Evolutionary conservation across 352 stramenopile genomes (phyloP), one percentile per base, ranked within the genome.

Genomic region (Phytophthora podocarpi): DNA sequence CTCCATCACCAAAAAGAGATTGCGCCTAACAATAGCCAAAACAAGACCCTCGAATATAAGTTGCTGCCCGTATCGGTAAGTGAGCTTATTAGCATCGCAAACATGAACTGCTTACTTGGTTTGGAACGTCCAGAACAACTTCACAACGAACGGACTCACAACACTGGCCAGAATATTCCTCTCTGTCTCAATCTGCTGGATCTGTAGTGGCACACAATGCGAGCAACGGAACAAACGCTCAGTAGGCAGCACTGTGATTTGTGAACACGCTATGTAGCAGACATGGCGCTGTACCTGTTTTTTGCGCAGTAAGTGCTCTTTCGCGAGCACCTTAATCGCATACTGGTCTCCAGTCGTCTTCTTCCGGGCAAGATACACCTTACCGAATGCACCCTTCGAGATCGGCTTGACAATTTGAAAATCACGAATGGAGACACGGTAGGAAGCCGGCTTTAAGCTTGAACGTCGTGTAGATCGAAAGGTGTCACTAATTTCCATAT

Each of bases 361-460:
- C 63, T 96, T 96, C 18, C 75, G 52, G 5, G 89, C 87, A 20
- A 97, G 62, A 47, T 96, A 97, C 12, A 97, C 90, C 52, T 93
- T 90, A 4, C 90, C 90, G 35, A 96, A 97, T 1, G 90, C 90
- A 2, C 90, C 90, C 67, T 95, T 95, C 1, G 85, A 95, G 35
- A 97, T 96, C 1, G 87, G 82, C 28, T 97, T 97, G 27, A 96
- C 64, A 36, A 97, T 95, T 32, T 95, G 74, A 37, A 97, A 97
- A 70, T 97, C 90, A 28, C 70, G 70, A 48, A 93, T 89, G 13
- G 84, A 83, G 2, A 91, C 82, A 16, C 80, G 78, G 46, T 73
- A 93, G 1, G 72, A 66, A n/a, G 68, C 73, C 20, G 62, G 48
- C 15, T 72, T 75, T 16, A 67, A 52, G 24, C 51, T 67, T 18